phyloP scores from a whole-genome alignment of 306 rosid species.

The Inga laurina region DNA sequence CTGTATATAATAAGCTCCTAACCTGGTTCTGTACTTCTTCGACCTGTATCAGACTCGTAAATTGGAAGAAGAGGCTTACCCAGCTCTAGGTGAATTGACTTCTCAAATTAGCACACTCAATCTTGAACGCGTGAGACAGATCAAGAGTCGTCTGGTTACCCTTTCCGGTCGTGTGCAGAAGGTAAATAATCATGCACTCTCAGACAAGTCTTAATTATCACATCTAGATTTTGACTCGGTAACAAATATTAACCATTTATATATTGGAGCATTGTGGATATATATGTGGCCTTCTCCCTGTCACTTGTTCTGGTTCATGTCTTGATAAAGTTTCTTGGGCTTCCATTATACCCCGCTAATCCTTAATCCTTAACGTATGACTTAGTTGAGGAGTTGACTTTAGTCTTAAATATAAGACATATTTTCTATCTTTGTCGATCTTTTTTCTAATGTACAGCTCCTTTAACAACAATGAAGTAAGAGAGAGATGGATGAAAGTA shows the following conservation, averaged over 20 bases:
- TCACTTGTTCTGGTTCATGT: neutral
- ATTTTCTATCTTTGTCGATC: no score
- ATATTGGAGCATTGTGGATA: neutral
- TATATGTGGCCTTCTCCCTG: neutral
- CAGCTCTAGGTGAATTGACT: slow-evolving; percentile 85
- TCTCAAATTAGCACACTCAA: slow-evolving; percentile 72
- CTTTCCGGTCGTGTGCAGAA: slow-evolving; percentile 83
- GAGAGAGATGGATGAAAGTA: no score
- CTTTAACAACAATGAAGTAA: no score
- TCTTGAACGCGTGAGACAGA: slow-evolving; percentile 76
- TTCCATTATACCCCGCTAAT: neutral
- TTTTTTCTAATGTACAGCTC: no score
- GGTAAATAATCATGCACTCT: slow-evolving; percentile 42
- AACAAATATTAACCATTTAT: neutral
- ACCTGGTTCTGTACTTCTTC: slow-evolving; percentile 3
- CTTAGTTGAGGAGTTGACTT: no score
- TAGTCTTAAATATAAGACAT: no score
- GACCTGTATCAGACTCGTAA: slow-evolving; percentile 52
- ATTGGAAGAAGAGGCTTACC: slow-evolving; percentile 83
- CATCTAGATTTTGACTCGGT: neutral
- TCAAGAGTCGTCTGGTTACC: slow-evolving; percentile 83
- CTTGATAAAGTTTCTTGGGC: neutral
- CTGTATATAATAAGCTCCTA: neutral
- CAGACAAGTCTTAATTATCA: neutral
- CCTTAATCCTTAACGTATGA: no score